Evolutionary conservation across 257 asterid species (phyloP), one percentile per base, ranked within the genome.

Genomic region (Catharanthus roseus): DNA sequence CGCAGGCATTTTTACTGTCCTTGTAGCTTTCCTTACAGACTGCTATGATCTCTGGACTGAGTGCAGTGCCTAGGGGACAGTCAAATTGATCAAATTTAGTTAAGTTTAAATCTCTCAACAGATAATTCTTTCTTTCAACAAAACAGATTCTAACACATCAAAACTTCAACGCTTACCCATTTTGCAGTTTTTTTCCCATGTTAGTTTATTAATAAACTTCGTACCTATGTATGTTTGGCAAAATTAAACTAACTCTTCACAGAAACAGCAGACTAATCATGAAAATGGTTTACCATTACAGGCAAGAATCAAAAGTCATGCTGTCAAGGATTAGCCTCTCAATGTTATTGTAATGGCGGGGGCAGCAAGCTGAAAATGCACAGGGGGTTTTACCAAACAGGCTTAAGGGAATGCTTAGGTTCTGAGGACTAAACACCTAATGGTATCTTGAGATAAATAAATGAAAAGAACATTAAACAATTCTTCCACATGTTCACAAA

Each of bases 1-100:
- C 29, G 77, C 89, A 29, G 95, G 95, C 96, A 90, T 90, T 77
- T 67, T 74, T 75, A 66, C 65, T 71, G 33, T 58, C 53, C 77
- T 24, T 54, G 65, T 19, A 28, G 70, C 70, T 29, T 45, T 36
- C 65, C 26, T 51, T 61, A 16, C 54, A 54, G 34, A 33, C 57
- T 79, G 72, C 47, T 34, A 44, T 39, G 26, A 13, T 34, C 56
- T 33, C 74, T 60, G 62, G 69, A 62, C 44, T 65, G 65, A 57
- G 65, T n/a, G 66, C 44, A 62, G 7, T 13, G 23, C 78, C 70
- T 55, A 53, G 28, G 41, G 36, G 34, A 67, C 26, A 50, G 24
- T 19, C 70, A 23, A 16, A 38, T 15, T 23, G 6, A 72, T 21
- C 18, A 58, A 34, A 38, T 34, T 24, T 53, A 9, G 28, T 55